These are phyloP conservation scores for Apiotrichum brassicae DNA, from an alignment of 1,284 basidiomycete species.

Conservation along the genomic window DNA sequence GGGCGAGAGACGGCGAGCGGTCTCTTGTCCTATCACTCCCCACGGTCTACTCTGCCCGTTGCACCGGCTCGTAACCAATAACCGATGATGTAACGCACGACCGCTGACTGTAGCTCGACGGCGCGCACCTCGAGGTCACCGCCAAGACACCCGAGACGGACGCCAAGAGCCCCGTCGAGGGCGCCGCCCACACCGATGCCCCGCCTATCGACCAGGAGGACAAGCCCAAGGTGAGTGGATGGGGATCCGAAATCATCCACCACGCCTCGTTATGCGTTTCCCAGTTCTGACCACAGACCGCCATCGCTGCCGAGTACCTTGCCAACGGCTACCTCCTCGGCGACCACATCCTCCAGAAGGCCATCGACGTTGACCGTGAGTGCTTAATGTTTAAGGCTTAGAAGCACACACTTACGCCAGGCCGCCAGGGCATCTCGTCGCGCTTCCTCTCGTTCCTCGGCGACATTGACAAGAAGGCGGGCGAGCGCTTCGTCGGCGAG, in stretches of 20 bases:
- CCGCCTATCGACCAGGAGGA: constrained; percentile 46
- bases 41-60: too few species aligned
- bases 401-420: too few species aligned
- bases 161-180: constrained; percentile 16
- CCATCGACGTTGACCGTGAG: constrained; percentile 80
- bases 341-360: constrained; percentile 70
- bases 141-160: constrained; percentile 34
- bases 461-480: constrained; percentile 61
- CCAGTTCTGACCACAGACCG: constrained; percentile 31
- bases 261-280: neutral
- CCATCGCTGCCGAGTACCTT: constrained; percentile 81
- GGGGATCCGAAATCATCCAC: neutral
- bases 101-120: constrained; percentile 14
- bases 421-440: constrained; percentile 76
- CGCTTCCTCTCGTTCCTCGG: constrained; percentile 74
- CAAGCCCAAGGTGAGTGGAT: constrained; percentile 45
- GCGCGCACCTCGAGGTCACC: constrained; percentile 48
- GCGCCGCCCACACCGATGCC: constrained; percentile 30
- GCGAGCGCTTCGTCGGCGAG: constrained; percentile 52
- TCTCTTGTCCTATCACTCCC: too few species aligned
- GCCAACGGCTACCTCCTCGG: constrained; percentile 70
- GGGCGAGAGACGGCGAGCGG: too few species aligned
- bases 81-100: neutral
- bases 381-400: too few species aligned
- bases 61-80: too few species aligned